Evolutionary conservation across 1,284 basidiomycete genomes (phyloP), one percentile per base, ranked within the genome.

Genomic region (Xanthoconium separans): DNA sequence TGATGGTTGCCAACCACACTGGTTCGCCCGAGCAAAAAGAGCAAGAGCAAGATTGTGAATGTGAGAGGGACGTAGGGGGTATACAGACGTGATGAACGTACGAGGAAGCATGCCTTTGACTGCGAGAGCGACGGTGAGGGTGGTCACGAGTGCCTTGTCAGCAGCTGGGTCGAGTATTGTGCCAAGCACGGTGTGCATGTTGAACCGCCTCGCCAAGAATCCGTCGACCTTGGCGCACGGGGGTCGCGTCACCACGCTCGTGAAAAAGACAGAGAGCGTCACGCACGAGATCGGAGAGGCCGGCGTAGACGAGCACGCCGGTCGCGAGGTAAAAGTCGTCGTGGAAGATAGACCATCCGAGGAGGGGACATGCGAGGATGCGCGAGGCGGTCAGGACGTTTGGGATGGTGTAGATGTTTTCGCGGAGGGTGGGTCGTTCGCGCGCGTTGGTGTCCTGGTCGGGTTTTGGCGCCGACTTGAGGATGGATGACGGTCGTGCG

Each of bases 141-240:
- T 98, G 1, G 96, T 97, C 88, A 99, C 92, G 44, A 99, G 76
- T 24, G 86, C 80, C 75, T 99, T 99, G 80, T 99, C 96, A 2
- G 97, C 96, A 0, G 95, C 94, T 9, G 96, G 96, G 70, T 99
- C 97, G 8, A 98, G 81, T 55, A 99, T 95, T 12, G 91, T 92
- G 11, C 96, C 96, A 34, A 99, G 79, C 11, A 98, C 93, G 11
- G 92, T 89, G 48, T 76, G 81, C 87, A 94, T 89, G 42, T 90
- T 86, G 76, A 81, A 97, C 56, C 82, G 81, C 56, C 96, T 80
- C 1, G 96, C 97, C 46, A 99, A 74, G 70, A 79, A 97, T 2
- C 96, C 96, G 65, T 99, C 96, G 49, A 89, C 80, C 91, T 95
- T 48, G 49, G 60, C 52, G 6, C 6, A 27, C 27, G 27, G 27